These are phyloP conservation scores for Fusarium circinatum DNA, from an alignment of 2,329 filamentous ascomycete species.

Conservation along the genomic window DNA sequence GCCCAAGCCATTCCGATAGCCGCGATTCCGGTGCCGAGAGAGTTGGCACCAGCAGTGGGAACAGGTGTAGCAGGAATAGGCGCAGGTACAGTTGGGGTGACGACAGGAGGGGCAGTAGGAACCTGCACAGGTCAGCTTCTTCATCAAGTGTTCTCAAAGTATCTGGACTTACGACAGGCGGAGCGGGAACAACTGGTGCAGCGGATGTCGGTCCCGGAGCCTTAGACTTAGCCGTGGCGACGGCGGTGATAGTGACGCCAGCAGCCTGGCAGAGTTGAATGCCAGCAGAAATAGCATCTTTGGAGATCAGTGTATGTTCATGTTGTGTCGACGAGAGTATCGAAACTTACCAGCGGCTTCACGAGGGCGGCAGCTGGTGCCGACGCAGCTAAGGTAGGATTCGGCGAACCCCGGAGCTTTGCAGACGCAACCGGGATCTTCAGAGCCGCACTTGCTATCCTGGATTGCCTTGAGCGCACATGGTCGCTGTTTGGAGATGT, in stretches of 20 bases:
- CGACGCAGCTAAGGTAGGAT: not conserved
- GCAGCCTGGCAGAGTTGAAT: constrained; percentile 3
- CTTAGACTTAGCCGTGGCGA: not conserved
- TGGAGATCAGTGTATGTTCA: rapidly evolving
- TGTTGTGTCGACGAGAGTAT: rapidly evolving
- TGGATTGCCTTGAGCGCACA: constrained; percentile 7
- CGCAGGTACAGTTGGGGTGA: not conserved
- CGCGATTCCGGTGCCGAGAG: not conserved
- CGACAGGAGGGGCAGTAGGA: not conserved
- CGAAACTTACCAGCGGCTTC: constrained; percentile 1
- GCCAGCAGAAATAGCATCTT: not conserved
- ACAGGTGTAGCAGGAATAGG: constrained; percentile 1
- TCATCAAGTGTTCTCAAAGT: not conserved
- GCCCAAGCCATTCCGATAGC: not conserved
- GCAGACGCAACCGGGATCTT: constrained; percentile 16
- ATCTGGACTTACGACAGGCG: constrained; percentile 2
- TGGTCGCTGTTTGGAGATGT: constrained; percentile 1
- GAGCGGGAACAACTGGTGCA: not conserved
- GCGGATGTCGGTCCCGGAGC: not conserved
- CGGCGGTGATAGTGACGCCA: not conserved
- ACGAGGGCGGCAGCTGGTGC: not conserved
- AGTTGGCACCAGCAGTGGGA: constrained; percentile 16
- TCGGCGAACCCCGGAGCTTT: not conserved
- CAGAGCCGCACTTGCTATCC: constrained; percentile 1
- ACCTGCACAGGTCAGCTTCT: not conserved